Evolutionary conservation across 345 rosid species (phyloP).

Genomic region (Pistacia vera): DNA sequence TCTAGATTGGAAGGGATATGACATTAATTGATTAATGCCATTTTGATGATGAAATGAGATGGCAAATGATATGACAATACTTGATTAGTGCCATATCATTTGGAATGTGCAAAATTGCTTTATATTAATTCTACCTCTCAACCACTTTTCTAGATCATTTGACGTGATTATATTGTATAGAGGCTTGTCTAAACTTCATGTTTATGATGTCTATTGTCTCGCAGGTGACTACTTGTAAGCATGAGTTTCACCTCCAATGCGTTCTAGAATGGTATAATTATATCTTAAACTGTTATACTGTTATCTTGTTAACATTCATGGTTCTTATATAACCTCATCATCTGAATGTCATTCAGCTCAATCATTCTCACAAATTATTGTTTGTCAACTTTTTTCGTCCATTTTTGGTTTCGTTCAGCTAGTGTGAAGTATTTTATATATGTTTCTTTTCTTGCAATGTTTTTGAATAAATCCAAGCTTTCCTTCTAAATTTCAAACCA

Average conservation of each 20-base stretch:
- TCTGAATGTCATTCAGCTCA: background rate
- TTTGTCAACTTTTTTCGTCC: background rate
- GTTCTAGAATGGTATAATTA: constrained; percentile 69
- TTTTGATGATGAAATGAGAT: no score
- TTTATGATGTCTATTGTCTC: constrained; percentile 16
- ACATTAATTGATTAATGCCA: no score
- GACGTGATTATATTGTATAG: background rate
- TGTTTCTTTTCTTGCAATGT: background rate
- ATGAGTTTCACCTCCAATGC: constrained; percentile 83
- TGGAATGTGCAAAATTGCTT: no score
- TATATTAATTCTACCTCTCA: background rate
- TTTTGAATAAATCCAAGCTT: background rate
- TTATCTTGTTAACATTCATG: constrained; percentile 2
- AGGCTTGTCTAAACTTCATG: constrained; percentile 3
- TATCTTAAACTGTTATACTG: background rate
- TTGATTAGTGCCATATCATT: no score
- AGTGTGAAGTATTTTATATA: background rate
- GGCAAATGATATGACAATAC: no score
- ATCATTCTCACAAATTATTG: background rate
- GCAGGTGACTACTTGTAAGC: constrained; percentile 75
- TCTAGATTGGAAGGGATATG: no score
- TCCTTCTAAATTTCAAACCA: background rate
- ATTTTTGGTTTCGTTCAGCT: background rate
- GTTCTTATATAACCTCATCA: background rate
- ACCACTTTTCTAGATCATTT: background rate